phyloP scores from a whole-genome alignment of 2,329 filamentous ascomycete species.

The Colletotrichum nymphaeae region DNA sequence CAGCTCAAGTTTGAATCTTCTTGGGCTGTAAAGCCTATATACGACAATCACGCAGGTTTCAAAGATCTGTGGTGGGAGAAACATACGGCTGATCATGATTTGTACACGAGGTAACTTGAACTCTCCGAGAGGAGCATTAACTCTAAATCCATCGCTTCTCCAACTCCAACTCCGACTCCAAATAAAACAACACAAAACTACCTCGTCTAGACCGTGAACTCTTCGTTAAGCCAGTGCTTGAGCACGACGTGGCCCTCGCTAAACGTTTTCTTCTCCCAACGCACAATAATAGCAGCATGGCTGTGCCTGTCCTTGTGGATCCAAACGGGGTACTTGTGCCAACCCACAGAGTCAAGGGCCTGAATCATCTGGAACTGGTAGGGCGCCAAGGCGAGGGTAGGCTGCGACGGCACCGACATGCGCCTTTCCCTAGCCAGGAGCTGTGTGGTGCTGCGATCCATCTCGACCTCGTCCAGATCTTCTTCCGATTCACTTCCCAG shows the following conservation, averaged over 20 bases:
- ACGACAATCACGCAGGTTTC: too few species aligned
- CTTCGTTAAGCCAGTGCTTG: constrained; percentile 81
- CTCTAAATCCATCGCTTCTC: constrained; percentile 10
- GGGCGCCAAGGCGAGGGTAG: constrained; percentile 80
- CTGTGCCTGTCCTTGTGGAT: constrained; percentile 83
- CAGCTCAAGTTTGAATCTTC: rapidly evolving
- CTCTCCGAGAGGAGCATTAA: constrained; percentile 10
- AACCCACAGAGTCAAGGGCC: constrained; percentile 74
- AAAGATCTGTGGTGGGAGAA: not conserved
- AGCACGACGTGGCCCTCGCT: constrained; percentile 83
- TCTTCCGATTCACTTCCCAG: constrained; percentile 67
- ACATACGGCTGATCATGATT: not conserved
- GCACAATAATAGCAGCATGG: constrained; percentile 91
- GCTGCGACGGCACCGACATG: constrained; percentile 61
- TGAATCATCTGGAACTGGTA: constrained; percentile 89
- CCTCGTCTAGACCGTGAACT: constrained; percentile 70
- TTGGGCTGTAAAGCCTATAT: not conserved
- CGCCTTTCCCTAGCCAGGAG: constrained; percentile 55
- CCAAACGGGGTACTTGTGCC: constrained; percentile 76
- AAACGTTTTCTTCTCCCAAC: constrained; percentile 74
- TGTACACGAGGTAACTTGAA: not conserved
- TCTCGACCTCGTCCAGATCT: constrained; percentile 50
- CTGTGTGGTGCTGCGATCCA: constrained; percentile 50
- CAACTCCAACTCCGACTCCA: not conserved
- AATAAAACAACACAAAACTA: not conserved